Percentiles rank a stretch among this genome's conserved stretches.
Evolutionary conservation across 345 rosid genomes (phyloP).

Genomic region (Bruguiera sexangula): DNA sequence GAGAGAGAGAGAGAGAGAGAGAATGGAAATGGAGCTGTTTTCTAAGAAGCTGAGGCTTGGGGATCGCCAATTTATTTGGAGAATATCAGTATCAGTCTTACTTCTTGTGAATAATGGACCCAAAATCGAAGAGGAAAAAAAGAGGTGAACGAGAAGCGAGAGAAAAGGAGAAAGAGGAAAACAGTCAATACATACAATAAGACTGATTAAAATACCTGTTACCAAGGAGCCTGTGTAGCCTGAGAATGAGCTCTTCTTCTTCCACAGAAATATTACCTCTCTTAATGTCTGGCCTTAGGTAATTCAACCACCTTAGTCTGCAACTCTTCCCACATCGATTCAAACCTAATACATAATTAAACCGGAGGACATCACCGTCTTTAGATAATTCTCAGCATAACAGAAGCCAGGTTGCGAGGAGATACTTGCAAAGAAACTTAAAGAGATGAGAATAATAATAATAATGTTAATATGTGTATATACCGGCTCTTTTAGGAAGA

Average conservation of each 20-base stretch:
- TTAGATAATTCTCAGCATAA: neutral
- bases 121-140: too few species aligned
- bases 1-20: too few species aligned
- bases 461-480: neutral
- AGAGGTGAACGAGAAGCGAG: neutral
- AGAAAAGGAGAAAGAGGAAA: neutral
- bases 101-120: too few species aligned
- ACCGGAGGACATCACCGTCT: neutral
- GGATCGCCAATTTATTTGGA: too few species aligned
- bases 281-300: neutral
- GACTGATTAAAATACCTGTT: neutral
- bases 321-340: constrained; percentile 3
- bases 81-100: too few species aligned
- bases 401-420: too few species aligned
- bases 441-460: too few species aligned
- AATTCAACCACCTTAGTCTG: neutral
- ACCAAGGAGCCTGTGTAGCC: neutral
- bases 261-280: constrained; percentile 1
- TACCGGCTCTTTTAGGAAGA: neutral
- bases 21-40: too few species aligned
- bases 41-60: too few species aligned
- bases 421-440: too few species aligned
- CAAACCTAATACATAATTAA: neutral
- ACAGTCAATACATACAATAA: too few species aligned
- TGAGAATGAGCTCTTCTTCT: constrained; percentile 1